Evolutionary conservation across 192 early-diverging fungal species (phyloP).

Genomic region (Kappamyces sp.): DNA sequence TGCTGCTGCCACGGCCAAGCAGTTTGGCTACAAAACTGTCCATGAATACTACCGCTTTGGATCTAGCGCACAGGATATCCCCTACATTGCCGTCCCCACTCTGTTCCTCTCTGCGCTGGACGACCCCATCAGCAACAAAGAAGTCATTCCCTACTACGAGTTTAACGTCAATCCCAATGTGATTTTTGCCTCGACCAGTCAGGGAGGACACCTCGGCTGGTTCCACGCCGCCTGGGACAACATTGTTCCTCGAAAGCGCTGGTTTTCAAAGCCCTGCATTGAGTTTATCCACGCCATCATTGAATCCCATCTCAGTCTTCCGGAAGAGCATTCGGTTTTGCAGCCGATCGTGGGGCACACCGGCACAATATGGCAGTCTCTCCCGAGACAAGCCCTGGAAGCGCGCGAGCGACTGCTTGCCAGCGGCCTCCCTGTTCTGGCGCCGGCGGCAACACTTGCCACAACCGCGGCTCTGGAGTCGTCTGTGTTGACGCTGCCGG

Average conservation of each 20-base stretch:
- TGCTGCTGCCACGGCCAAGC: constrained; percentile 59
- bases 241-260: constrained; percentile 23
- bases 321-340: too few relatives aligned
- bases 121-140: constrained; percentile 73
- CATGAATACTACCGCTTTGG: constrained; percentile 61
- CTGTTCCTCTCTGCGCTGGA: constrained; percentile 80
- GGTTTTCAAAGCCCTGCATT: constrained; percentile 33
- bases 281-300: constrained; percentile 38
- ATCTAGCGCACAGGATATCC: constrained; percentile 32
- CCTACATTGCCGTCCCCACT: constrained; percentile 62
- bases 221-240: constrained; percentile 44
- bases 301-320: constrained; percentile 26
- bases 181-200: constrained; percentile 67
- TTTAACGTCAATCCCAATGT: constrained; percentile 71
- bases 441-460: too few relatives aligned
- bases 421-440: too few relatives aligned
- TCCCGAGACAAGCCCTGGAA: too few relatives aligned
- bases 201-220: constrained; percentile 93
- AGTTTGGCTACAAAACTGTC: constrained; percentile 75
- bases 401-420: too few relatives aligned
- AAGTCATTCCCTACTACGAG: constrained; percentile 67
- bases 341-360: too few relatives aligned
- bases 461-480: too few relatives aligned
- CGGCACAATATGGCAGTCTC: too few relatives aligned
- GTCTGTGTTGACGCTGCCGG: too few relatives aligned